Evolutionary conservation across 208 protist genomes (phyloP), one percentile per base, ranked within the genome.

Genomic region (Leishmania aethiopica): DNA sequence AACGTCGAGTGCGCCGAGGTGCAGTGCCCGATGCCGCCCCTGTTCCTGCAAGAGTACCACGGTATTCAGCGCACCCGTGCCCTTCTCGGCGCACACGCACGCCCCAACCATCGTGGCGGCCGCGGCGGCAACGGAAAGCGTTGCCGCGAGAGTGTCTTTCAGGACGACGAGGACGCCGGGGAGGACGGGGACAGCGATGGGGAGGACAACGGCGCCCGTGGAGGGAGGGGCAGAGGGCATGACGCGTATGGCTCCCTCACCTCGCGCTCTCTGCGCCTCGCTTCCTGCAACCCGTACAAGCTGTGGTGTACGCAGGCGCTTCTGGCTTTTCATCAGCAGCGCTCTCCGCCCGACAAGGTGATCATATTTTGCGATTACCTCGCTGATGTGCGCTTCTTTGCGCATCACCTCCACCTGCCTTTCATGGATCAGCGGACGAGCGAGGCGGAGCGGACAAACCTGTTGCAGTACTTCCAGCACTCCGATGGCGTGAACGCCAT

Each of bases 1-100:
- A 90, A 91, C 22, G 99, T 99, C 17, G 94, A 99, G 90, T 99
- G 99, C 84, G 93, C 96, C 3, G 98, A 99, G 88, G 97, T 99
- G 74, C 99, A 98, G 92, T 99, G 99, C 86, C 94, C 95, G 28
- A 98, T 99, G 97, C 98, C 96, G 10, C 62, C 85, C 13, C 59
- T 83, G 28, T 98, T 95, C 74, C 90, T 91, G 64, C 83, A 74
- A 55, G 86, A 85, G 78, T 98, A 97, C 80, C 62, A 90, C 25
- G 79, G 76, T 60, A 79, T 84, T 62, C 77, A 83, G 79, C 77
- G 75, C 19, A 74, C 72, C 10, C 72, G 78, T 49, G 42, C 78
- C 42, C 7, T 80, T 51, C 22, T 86, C 35, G 78, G 83, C 45
- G 51, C 77, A 22, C 55, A 47, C 42, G 79, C 67, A 35, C 35